A percentile compares a stretch with the other conserved stretches of the same genome.
These are phyloP conservation scores for Clarkia xantiana DNA, from an alignment of 345 rosid genomes.

Conservation along the genomic window DNA sequence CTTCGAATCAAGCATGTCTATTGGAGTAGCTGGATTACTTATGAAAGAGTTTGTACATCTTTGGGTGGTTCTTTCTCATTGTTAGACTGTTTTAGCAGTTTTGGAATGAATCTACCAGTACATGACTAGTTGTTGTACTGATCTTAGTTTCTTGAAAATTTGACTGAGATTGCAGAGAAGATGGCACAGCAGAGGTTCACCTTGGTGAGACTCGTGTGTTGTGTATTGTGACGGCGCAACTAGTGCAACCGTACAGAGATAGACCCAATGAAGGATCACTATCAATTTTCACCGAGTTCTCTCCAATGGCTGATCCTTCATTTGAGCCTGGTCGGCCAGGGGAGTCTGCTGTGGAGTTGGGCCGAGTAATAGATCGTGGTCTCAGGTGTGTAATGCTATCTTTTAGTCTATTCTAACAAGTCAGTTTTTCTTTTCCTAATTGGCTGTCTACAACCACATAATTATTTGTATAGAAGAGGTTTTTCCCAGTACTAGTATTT, in stretches of 20 bases:
- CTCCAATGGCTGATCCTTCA: conserved; percentile 96
- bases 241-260: conserved; percentile 81
- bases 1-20: too few relatives aligned
- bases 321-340: conserved; percentile 91
- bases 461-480: too few relatives aligned
- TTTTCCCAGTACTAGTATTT: too few relatives aligned
- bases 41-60: too few relatives aligned
- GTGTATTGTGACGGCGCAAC: conserved; percentile 69
- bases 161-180: conserved; percentile 39
- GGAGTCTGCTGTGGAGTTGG: conserved; percentile 80
- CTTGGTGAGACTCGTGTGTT: conserved; percentile 89
- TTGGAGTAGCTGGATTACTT: too few relatives aligned
- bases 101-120: too few relatives aligned
- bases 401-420: conserved; percentile 1
- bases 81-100: too few relatives aligned
- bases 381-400: conserved; percentile 36
- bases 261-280: conserved; percentile 79
- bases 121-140: too few relatives aligned
- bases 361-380: conserved; percentile 84
- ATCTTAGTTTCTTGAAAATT: neutral
- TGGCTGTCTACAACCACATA: too few relatives aligned
- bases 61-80: too few relatives aligned
- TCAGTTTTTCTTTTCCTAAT: too few relatives aligned
- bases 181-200: conserved; percentile 89
- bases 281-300: conserved; percentile 71